phyloP scores from a whole-genome alignment of 371 early-diverging fungal genomes.

The Actinomucor elegans region DNA sequence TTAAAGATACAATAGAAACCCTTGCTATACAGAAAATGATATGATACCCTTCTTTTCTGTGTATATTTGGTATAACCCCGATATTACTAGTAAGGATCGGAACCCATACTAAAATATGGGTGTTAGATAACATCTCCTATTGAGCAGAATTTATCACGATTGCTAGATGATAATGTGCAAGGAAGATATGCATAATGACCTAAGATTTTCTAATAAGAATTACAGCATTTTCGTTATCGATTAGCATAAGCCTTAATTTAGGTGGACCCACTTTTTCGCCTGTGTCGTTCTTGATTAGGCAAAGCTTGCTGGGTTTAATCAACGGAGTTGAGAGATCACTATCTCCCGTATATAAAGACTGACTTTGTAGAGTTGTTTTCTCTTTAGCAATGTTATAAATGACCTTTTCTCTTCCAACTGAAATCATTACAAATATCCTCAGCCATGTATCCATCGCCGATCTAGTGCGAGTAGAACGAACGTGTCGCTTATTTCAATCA shows the following conservation, averaged over 20 bases:
- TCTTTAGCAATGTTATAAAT: slow-evolving; percentile 3
- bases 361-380: background rate
- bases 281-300: slow-evolving; percentile 3
- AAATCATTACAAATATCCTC: slow-evolving; percentile 37
- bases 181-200: slow-evolving; percentile 6
- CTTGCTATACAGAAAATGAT: no score
- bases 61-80: background rate
- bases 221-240: background rate
- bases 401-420: slow-evolving; percentile 32
- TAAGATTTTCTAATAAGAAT: background rate
- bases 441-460: slow-evolving; percentile 40
- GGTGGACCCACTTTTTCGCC: slow-evolving; percentile 8
- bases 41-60: no score
- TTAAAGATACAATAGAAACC: no score
- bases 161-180: no score
- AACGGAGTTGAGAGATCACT: slow-evolving; percentile 16
- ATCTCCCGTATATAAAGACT: slow-evolving; percentile 13
- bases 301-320: background rate
- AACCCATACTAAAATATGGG: background rate
- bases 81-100: slow-evolving; percentile 3
- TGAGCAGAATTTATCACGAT: no score
- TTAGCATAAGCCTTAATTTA: background rate
- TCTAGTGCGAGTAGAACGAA: slow-evolving; percentile 40
- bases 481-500: slow-evolving; percentile 35
- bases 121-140: no score